Percentiles rank a stretch among this genome's conserved stretches.
These are phyloP conservation scores for Debaryomyces prosopidis DNA, from an alignment of 805 yeast genomes.

Conservation along the genomic window DNA sequence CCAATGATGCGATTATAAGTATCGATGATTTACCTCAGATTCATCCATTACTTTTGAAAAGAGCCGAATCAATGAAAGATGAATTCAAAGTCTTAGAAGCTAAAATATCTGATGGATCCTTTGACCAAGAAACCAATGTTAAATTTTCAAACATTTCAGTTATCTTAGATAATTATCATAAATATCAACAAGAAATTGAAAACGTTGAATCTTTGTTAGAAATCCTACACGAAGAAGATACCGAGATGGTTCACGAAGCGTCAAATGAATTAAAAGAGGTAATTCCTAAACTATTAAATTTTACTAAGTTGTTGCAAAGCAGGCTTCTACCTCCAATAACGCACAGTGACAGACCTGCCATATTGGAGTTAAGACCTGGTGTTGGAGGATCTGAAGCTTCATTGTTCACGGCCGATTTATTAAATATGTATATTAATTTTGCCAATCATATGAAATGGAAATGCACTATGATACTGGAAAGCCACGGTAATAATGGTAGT, in stretches of 20 bases:
- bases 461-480: slow-evolving; percentile 55
- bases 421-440: slow-evolving; percentile 78
- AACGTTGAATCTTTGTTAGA: slow-evolving; percentile 26
- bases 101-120: slow-evolving; percentile 27
- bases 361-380: slow-evolving; percentile 89
- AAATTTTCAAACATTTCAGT: slow-evolving; percentile 32
- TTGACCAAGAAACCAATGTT: slow-evolving; percentile 33
- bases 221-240: slow-evolving; percentile 35
- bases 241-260: slow-evolving; percentile 56
- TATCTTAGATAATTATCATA: slow-evolving; percentile 31
- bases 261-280: slow-evolving; percentile 51
- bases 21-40: slow-evolving; percentile 21
- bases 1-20: not conserved
- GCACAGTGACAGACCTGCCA: slow-evolving; percentile 72
- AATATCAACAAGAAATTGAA: slow-evolving; percentile 26
- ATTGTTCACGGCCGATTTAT: slow-evolving; percentile 76
- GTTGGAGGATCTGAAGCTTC: slow-evolving; percentile 95
- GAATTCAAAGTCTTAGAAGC: slow-evolving; percentile 30
- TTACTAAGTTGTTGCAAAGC: slow-evolving; percentile 50
- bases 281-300: slow-evolving; percentile 43
- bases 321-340: slow-evolving; percentile 74
- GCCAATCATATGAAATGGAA: slow-evolving; percentile 71
- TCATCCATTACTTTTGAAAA: slow-evolving; percentile 39
- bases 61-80: slow-evolving; percentile 33
- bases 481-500: slow-evolving; percentile 56